Evolutionary conservation across 164 flowering plant species (phyloP).

Genomic region (Magnolia changhungtana): DNA sequence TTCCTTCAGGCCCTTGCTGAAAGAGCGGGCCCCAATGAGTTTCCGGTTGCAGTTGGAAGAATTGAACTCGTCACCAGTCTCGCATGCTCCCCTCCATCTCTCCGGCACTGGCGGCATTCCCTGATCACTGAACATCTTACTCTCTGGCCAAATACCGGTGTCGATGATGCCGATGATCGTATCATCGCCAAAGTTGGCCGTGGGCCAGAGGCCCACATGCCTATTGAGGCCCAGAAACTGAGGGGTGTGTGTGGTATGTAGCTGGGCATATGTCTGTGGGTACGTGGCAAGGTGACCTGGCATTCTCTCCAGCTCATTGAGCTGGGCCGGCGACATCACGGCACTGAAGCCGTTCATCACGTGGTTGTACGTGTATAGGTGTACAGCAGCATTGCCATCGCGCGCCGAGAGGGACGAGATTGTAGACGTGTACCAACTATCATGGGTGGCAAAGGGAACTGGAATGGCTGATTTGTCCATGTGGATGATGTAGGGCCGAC

Average conservation of each 20-base stretch:
- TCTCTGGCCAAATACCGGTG: conserved; percentile 56
- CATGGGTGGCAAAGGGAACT: neutral
- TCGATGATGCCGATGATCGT: conserved; percentile 10
- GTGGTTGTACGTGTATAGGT: conserved; percentile 9
- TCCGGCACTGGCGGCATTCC: too few species aligned
- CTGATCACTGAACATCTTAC: conserved; percentile 37
- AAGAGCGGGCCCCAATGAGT: too few species aligned
- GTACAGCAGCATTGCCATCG: neutral
- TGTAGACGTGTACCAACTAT: neutral
- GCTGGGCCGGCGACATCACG: conserved; percentile 10
- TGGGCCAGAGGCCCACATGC: too few species aligned
- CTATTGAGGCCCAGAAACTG: conserved; percentile 10
- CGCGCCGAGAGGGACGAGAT: neutral
- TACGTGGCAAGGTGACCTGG: conserved; percentile 19
- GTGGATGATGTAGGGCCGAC: neutral
- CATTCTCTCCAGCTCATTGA: conserved; percentile 2
- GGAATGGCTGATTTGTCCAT: conserved; percentile 4
- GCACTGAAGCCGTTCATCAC: conserved; percentile 17
- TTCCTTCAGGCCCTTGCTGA: conserved; percentile 8
- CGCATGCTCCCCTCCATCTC: too few species aligned
- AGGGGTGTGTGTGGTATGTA: conserved; percentile 19
- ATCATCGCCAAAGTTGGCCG: conserved; percentile 8
- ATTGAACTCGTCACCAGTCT: too few species aligned
- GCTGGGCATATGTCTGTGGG: conserved; percentile 10
- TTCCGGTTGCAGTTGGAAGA: too few species aligned